These are phyloP conservation scores for Apostasia shenzhenica DNA, from an alignment of 106 monocot genomes.

Conservation along the genomic window DNA sequence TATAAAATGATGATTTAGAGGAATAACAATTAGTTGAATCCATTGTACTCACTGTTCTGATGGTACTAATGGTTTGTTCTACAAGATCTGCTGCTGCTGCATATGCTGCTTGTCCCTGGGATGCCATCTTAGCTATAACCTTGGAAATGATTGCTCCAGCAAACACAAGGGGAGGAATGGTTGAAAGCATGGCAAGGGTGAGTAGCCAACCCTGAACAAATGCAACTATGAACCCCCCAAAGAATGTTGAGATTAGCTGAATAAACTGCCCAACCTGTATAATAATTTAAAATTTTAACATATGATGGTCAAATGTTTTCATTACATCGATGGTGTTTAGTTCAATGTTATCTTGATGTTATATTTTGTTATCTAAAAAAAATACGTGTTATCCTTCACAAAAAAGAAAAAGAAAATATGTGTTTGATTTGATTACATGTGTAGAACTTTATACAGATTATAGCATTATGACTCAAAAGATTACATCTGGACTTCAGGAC, in stretches of 20 bases:
- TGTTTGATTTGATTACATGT: too few relatives aligned
- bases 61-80: slow-evolving; percentile 59
- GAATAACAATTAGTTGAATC: neutral
- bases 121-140: slow-evolving; percentile 34
- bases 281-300: too few relatives aligned
- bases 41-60: slow-evolving; percentile 46
- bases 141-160: slow-evolving; percentile 41
- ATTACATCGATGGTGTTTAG: too few relatives aligned
- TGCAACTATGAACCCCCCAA: slow-evolving; percentile 58
- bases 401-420: too few relatives aligned
- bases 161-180: slow-evolving; percentile 53
- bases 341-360: too few relatives aligned
- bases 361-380: too few relatives aligned
- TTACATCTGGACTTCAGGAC: too few relatives aligned
- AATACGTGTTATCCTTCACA: too few relatives aligned
- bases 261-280: slow-evolving; percentile 65
- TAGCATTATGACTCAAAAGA: too few relatives aligned
- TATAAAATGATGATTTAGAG: neutral
- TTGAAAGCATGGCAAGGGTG: slow-evolving; percentile 51
- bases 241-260: slow-evolving; percentile 43
- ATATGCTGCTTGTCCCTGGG: slow-evolving; percentile 44
- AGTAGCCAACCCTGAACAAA: slow-evolving; percentile 70
- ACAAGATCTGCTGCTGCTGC: slow-evolving; percentile 42
- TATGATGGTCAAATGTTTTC: too few relatives aligned
- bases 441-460: too few relatives aligned